Conservation (phyloP, 805 yeast genomes). For the Sugiyamaella floridensis region DNA sequence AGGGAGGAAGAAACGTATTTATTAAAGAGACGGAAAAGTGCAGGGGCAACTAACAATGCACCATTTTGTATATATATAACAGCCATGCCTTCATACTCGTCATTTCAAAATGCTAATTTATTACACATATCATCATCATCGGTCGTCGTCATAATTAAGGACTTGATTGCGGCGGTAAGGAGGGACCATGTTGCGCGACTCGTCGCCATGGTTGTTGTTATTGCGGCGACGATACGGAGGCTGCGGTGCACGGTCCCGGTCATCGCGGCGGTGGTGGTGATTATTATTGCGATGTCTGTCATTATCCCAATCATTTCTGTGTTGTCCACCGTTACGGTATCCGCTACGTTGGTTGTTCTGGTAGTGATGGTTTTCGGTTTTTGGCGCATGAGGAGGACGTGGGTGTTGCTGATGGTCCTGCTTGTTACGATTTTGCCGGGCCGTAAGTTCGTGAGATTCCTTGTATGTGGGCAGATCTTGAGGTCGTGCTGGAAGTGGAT, state of each 20-base stretch:
- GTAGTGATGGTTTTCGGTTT: slow-evolving; percentile 5
- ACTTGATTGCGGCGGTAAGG: slow-evolving; percentile 8
- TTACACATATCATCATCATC: not conserved
- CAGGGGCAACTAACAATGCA: no score
- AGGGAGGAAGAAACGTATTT: not conserved
- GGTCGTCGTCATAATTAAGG: not conserved
- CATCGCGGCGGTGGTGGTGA: not conserved
- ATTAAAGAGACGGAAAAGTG: no score
- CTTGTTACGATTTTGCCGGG: slow-evolving; percentile 12
- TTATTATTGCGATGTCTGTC: slow-evolving; percentile 1
- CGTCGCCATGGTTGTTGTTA: slow-evolving; percentile 2
- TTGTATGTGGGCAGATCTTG: slow-evolving; percentile 61
- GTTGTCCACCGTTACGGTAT: not conserved
- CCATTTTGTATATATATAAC: no score
- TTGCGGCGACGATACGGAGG: slow-evolving; percentile 8
- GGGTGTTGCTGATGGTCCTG: slow-evolving; percentile 5
- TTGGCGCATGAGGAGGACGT: slow-evolving; percentile 13
- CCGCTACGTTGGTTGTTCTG: slow-evolving; percentile 1
- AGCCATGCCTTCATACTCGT: not conserved
- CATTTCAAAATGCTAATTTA: not conserved
- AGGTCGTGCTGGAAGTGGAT: slow-evolving; percentile 57
- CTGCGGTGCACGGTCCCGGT: slow-evolving; percentile 1
- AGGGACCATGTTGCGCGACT: slow-evolving; percentile 3
- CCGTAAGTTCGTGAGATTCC: slow-evolving; percentile 84
- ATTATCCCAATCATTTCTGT: not conserved